A percentile compares a stretch with the other conserved stretches of the same genome.
Evolutionary conservation across 2,329 filamentous ascomycete genomes (phyloP).

Genomic region (Penicillium psychrosexuale): DNA sequence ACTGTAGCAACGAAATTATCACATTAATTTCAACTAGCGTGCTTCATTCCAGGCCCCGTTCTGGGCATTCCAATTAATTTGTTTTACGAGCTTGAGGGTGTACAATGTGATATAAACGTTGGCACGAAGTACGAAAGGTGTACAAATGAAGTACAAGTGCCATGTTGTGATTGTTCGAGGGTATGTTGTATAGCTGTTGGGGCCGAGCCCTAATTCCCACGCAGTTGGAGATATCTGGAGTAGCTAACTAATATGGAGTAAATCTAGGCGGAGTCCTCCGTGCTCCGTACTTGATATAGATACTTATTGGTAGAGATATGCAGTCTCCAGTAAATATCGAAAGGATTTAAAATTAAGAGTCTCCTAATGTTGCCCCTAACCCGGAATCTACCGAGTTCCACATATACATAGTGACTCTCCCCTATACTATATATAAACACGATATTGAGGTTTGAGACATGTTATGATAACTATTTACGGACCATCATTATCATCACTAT

Average conservation of each 20-base stretch:
- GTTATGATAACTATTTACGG: neutral
- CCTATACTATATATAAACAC: neutral
- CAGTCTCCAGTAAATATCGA: neutral
- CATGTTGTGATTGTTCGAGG: neutral
- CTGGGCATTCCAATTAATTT: neutral
- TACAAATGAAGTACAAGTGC: neutral
- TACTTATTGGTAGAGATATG: neutral
- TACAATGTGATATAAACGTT: neutral
- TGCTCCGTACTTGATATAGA: neutral
- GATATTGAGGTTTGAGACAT: conserved; percentile 5
- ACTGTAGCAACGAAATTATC: conserved; percentile 4
- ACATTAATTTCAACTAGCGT: neutral
- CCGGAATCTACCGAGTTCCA: conserved; percentile 5
- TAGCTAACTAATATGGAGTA: neutral
- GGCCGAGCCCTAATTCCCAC: conserved; percentile 1
- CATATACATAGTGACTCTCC: neutral
- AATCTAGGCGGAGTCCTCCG: neutral
- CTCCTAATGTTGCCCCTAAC: neutral
- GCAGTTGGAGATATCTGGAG: neutral
- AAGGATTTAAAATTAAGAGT: neutral
- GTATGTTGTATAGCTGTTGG: neutral
- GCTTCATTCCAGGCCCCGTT: conserved; percentile 4
- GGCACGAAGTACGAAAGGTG: neutral
- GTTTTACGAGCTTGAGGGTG: neutral
- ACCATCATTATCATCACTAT: neutral